Conservation (phyloP, 2,329 filamentous ascomycete genomes). For the Calonectria crousiana region DNA sequence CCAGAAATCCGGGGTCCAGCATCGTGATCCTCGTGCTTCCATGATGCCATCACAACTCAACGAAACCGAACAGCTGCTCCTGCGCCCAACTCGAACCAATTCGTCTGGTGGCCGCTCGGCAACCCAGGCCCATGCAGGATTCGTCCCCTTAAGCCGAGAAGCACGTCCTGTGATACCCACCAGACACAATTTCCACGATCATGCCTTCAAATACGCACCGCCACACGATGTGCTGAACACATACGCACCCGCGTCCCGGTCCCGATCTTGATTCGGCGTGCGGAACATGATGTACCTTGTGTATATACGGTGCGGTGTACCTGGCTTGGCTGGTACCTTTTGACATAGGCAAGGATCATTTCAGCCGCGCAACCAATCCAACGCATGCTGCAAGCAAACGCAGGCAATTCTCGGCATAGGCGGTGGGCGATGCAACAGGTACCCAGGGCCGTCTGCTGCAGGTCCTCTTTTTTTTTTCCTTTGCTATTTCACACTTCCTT, state of each 20-base stretch:
- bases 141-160: conserved; percentile 16
- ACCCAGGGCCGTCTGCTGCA: conserved; percentile 9
- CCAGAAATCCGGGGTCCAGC: conserved; percentile 23
- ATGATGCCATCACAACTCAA: conserved; percentile 20
- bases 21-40: conserved; percentile 19
- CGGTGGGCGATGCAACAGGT: conserved; percentile 22
- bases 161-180: conserved; percentile 13
- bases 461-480: conserved; percentile 17
- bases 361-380: conserved; percentile 30
- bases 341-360: conserved; percentile 29
- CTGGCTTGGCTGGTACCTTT: conserved; percentile 5
- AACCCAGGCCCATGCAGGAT: conserved; percentile 11
- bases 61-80: conserved; percentile 12
- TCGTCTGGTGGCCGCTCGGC: conserved; percentile 11
- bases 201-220: conserved; percentile 33
- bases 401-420: conserved; percentile 43
- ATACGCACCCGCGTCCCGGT: conserved; percentile 32
- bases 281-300: conserved; percentile 7
- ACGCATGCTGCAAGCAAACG: conserved; percentile 4
- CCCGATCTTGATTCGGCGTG: conserved; percentile 27
- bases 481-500: background rate
- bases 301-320: conserved; percentile 1
- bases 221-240: conserved; percentile 29
- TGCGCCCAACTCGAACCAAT: conserved; percentile 24
- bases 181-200: conserved; percentile 21